Evolutionary conservation across 2,329 filamentous ascomycete genomes (phyloP), one percentile per base, ranked within the genome.

Genomic region (Colletotrichum lindemuthianum): DNA sequence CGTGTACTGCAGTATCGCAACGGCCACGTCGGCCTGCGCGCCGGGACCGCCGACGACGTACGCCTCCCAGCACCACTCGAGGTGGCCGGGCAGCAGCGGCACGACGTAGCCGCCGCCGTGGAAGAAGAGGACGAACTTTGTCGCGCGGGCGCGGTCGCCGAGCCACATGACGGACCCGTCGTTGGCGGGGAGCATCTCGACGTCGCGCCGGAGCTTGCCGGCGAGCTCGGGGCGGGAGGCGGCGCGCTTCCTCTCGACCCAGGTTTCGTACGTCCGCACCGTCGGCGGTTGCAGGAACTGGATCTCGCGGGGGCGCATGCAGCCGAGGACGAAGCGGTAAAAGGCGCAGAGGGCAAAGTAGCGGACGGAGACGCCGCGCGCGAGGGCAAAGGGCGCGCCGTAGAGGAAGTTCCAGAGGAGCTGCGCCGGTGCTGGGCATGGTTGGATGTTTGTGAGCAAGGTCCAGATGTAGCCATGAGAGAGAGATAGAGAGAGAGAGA

Each of bases 61-160:
- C 2, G 70, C 65, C 8, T 69, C 66, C 47, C 69, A 63, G 48
- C 72, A 74, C 73, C 70, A 74, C 33, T 71, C 69, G 1, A 75
- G 45, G 43, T 74, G 72, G 0, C 70, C 71, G 0, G 51, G 40
- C 4, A 54, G 41, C 9, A 70, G 39, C 2, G 72, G 71, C 1
- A 70, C 57, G 10, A 70, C 54, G 64, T 72, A 75, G 9, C 72
- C 73, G 13, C 73, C 73, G n/a, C 73, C 73, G 50, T 75, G 73
- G 37, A 74, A 64, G 60, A 75, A 74, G 41, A 70, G 66, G 9
- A 74, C 73, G 8, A 57, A 73, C 36, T 71, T 73, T 13, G 66
- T 70, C 2, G 73, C 72, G 12, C 47, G 66, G 39, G 60, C 39
- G 16, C 72, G 70, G 66, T 75, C 63, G 34, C 72, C 73, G n/a